A percentile compares a stretch with the other conserved stretches of the same genome.
Evolutionary conservation across 1,284 basidiomycete genomes (phyloP).

Genomic region (Cutaneotrichosporon sp.): DNA sequence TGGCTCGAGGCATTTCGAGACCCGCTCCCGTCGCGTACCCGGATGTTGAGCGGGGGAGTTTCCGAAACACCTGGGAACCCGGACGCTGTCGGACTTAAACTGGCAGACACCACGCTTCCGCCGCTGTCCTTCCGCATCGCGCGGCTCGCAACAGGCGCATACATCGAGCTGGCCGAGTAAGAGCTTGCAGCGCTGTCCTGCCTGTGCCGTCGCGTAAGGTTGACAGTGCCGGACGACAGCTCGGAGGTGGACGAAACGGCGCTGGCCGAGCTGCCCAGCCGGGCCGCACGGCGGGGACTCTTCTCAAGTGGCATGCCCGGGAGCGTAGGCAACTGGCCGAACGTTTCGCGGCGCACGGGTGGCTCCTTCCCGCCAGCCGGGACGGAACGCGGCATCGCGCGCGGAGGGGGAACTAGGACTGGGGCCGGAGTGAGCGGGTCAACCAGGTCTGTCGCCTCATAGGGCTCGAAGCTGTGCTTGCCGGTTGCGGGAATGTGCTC

Average conservation of each 20-base stretch:
- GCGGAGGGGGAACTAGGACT: neutral
- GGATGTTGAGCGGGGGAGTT: neutral
- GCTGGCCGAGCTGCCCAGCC: neutral
- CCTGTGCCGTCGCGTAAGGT: neutral
- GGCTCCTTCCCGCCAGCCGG: neutral
- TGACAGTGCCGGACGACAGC: neutral
- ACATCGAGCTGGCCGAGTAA: neutral
- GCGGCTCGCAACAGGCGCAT: neutral
- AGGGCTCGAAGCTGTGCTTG: neutral
- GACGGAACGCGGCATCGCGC: neutral
- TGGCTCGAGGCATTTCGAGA: neutral
- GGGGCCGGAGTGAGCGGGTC: neutral
- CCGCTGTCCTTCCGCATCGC: neutral
- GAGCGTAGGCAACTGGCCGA: neutral
- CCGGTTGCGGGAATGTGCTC: neutral
- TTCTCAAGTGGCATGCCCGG: slow-evolving; percentile 4
- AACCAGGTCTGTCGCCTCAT: neutral
- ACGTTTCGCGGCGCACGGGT: slow-evolving; percentile 1
- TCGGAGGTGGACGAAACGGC: neutral
- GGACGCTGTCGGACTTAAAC: neutral
- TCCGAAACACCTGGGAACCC: neutral
- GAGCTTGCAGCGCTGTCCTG: neutral
- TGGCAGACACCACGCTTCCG: neutral
- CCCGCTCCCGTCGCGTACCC: neutral
- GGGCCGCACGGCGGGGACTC: neutral